Evolutionary conservation across 768 basidiomycete species (phyloP), one percentile per base, ranked within the genome.

Genomic region (Coprinopsis sp.): DNA sequence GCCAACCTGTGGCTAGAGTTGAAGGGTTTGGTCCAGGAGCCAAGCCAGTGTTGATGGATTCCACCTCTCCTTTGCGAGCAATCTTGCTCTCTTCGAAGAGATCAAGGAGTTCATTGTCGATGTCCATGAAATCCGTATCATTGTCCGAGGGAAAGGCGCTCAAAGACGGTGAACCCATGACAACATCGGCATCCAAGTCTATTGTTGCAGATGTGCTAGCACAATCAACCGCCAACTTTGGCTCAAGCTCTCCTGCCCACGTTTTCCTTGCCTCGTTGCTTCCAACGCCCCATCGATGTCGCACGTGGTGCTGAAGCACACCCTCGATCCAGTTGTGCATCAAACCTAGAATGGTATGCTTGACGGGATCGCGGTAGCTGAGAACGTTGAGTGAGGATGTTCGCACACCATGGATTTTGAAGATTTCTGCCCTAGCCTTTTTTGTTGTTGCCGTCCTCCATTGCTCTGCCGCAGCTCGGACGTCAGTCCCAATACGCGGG

Each of bases 261-360:
- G 22, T 18, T 8, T 6, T 21, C 13, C 16, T 10, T 12, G 6
- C 28, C 5, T 4, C 28, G 38, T 25, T 22, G 33, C 21, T n/a
- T 4, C 53, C 53, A 27, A 54, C 23, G 16, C 50, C 37, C 53
- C 53, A 54, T 18, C 31, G 16, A 24, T 37, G 22, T 25, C 51
- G 47, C 23, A 43, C 36, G 24, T 54, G 53, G 24, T 54, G 47
- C 38, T 54, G 50, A 21, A 60, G 48, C 22, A 61, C 28, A 7
- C 55, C 60, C 51, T 61, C 56, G 8, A 56, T 37, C 58, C 60
- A 61, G 48, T 59, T 61, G 30, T 61, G 60, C 58, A 61, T 56
- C 1, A 54, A 14, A 3, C 60, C 60, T 28, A 61, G 53, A 4
- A 59, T 19, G 2, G 55, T 57, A 36, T 61, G 58, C 2, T 36